These are phyloP conservation scores for Solanum okadae DNA, from an alignment of 257 asterid genomes.

Conservation along the genomic window DNA sequence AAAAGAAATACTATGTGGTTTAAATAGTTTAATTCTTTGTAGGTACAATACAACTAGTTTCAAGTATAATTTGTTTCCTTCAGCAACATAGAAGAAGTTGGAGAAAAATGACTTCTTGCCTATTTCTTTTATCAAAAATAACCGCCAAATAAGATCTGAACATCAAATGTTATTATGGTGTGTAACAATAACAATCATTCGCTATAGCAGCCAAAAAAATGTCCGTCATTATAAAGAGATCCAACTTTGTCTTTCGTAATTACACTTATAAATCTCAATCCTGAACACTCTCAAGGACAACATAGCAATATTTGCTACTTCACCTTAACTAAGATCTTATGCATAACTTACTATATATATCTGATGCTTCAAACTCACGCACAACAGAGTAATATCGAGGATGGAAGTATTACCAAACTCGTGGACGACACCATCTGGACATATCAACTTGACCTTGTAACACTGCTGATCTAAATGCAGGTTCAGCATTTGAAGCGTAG, in stretches of 20 bases:
- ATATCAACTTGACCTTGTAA: background rate
- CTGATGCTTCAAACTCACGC: background rate
- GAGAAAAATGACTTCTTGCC: background rate
- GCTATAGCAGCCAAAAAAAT: background rate
- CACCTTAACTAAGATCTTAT: background rate
- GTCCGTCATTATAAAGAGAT: background rate
- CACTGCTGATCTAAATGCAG: background rate
- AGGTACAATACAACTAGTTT: background rate
- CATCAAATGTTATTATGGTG: background rate
- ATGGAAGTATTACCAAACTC: background rate
- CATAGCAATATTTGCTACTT: background rate
- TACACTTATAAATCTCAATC: background rate
- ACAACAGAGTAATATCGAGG: background rate
- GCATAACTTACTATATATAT: background rate
- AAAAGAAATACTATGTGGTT: background rate
- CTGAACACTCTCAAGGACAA: accelerated
- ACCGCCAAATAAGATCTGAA: background rate
- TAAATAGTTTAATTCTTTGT: background rate
- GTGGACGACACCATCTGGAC: background rate
- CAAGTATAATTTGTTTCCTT: background rate
- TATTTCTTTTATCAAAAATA: background rate
- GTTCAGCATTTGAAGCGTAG: background rate
- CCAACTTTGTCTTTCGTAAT: too few species aligned
- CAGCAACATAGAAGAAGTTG: background rate
- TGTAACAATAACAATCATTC: background rate